These are phyloP conservation scores for Hymenoscyphus occultus DNA, from an alignment of 2,329 filamentous ascomycete species.

Conservation along the genomic window DNA sequence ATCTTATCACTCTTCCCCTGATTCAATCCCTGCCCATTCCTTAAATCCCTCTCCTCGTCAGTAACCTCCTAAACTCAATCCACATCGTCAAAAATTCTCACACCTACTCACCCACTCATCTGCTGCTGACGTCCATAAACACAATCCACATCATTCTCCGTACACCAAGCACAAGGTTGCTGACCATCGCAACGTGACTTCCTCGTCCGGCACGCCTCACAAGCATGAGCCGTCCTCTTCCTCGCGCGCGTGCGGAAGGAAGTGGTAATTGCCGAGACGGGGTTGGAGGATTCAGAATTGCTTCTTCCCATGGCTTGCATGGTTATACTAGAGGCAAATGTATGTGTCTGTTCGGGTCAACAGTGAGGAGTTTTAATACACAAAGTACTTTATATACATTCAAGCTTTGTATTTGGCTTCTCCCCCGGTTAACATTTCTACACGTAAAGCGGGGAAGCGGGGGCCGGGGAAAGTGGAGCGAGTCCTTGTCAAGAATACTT, in stretches of 20 bases:
- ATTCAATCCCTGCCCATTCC: constrained; percentile 27
- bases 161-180: constrained; percentile 26
- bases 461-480: not conserved
- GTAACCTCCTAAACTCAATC: not conserved
- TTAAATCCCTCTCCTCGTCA: too few species aligned
- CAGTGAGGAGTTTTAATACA: not conserved
- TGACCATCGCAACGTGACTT: constrained; percentile 16
- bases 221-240: constrained; percentile 28
- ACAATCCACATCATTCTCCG: constrained; percentile 26
- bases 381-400: not conserved
- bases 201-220: constrained; percentile 22
- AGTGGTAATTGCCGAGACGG: constrained; percentile 15
- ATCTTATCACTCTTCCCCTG: constrained; percentile 52
- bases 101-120: constrained; percentile 7
- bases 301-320: constrained; percentile 19
- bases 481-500: too few species aligned
- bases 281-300: constrained; percentile 24
- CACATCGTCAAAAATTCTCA: not conserved
- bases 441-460: not conserved
- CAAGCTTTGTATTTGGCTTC: not conserved
- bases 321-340: not conserved
- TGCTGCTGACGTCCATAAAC: constrained; percentile 22
- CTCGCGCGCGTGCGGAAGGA: constrained; percentile 21
- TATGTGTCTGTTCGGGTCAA: too few species aligned
- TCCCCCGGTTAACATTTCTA: not conserved